Evolutionary conservation across 1,139 yeast species (phyloP).

Genomic region (Debaryomyces coudertii): DNA sequence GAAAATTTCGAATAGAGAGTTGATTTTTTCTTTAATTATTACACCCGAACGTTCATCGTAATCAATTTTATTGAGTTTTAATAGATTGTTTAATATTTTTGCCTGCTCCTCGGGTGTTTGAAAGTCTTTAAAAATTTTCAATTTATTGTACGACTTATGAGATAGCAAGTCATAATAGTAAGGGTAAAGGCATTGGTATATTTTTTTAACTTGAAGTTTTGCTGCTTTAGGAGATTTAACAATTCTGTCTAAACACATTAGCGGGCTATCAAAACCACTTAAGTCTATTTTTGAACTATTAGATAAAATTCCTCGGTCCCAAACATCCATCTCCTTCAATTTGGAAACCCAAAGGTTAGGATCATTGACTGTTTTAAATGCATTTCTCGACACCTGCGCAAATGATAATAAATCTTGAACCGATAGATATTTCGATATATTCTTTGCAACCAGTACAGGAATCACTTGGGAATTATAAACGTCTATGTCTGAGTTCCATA

Average conservation of each 20-base stretch:
- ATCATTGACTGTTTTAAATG: conserved; percentile 40
- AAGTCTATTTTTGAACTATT: background rate
- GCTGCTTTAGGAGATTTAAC: conserved; percentile 47
- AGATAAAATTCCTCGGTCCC: conserved; percentile 32
- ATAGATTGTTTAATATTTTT: conserved; percentile 41
- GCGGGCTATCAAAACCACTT: conserved; percentile 28
- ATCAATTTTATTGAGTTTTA: conserved; percentile 44
- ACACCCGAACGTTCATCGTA: conserved; percentile 35
- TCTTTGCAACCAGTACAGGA: conserved; percentile 42
- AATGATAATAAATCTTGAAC: conserved; percentile 42
- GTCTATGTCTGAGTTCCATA: conserved; percentile 54
- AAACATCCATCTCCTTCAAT: conserved; percentile 51
- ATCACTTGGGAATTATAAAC: conserved; percentile 48
- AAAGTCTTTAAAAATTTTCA: conserved; percentile 50
- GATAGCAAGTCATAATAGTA: conserved; percentile 51
- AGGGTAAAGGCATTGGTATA: conserved; percentile 46
- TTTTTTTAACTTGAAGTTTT: conserved; percentile 42
- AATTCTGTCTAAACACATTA: conserved; percentile 43
- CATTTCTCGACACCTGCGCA: conserved; percentile 41
- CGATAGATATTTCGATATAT: conserved; percentile 39
- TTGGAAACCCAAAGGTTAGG: conserved; percentile 55
- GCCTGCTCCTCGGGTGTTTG: conserved; percentile 56
- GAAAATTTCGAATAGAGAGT: conserved; percentile 68
- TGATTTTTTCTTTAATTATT: conserved; percentile 49
- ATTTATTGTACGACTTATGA: conserved; percentile 50